Evolutionary conservation across 805 yeast species (phyloP), one percentile per base, ranked within the genome.

Genomic region (Metschnikowia reukaufii): DNA sequence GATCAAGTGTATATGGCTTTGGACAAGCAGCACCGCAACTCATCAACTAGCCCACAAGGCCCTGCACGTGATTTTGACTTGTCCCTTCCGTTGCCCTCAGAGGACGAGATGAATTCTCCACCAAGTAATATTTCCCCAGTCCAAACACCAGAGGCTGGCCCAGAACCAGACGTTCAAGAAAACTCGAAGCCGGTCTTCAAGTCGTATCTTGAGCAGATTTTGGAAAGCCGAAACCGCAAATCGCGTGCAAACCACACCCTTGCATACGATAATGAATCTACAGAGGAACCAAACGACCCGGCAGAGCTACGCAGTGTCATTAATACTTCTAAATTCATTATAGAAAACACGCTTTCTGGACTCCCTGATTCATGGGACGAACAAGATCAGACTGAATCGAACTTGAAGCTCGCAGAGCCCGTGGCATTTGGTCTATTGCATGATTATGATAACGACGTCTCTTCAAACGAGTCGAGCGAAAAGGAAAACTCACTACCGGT

Each of bases 161-260:
- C 27, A 15, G 20, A 17, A 42, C 18, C n/a, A 4, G 4, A n/a
- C 15, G 16, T 10, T 15, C n/a, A 13, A 19, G 13, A 21, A 10
- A 35, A 39, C 16, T 30, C 34, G 27, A 40, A 31, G 44, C 57
- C 56, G n/a, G 49, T 33, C 23, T 54, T 50, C 47, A 54, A 51
- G 48, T 65, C 71, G 1, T 68, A 66, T 50, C 54, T 68, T 13
- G 71, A 68, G 41, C 59, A 62, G 31, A 67, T 68, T 18, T 45
- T 68, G 12, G 65, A 61, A 6, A 40, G 52, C 10, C 54, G 49
- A 19, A 49, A 47, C 21, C 42, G 48, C 8, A 23, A 38, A 9
- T 35, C 49, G 38, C 40, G 29, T 9, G 21, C 6, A 6, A 25
- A 33, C 20, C 42, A 39, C n/a, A n/a, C n/a, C 17, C 49, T 50